A percentile compares a stretch with the other conserved stretches of the same genome.
Conservation (phyloP, 352 stramenopile species). For the Phytophthora pseudosyringae region DNA sequence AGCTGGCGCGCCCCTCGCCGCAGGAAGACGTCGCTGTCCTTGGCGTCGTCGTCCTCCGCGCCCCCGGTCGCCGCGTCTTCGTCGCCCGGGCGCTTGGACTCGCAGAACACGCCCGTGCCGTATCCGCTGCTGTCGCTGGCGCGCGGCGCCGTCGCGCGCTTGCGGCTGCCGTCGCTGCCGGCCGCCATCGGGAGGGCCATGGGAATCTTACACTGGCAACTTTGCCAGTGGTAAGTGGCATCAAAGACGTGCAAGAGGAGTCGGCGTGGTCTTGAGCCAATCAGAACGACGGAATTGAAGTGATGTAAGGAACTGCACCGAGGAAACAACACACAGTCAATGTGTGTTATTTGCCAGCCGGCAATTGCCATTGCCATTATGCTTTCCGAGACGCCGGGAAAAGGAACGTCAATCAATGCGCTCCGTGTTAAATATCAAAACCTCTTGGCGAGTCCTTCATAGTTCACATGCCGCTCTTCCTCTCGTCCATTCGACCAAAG, state of each 20-base stretch:
- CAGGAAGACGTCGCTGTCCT: conserved; percentile 38
- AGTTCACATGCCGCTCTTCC: not conserved
- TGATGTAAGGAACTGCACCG: not conserved
- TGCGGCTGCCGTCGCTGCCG: conserved; percentile 26
- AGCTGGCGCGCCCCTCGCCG: conserved; percentile 17
- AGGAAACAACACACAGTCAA: no score
- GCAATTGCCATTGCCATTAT: no score
- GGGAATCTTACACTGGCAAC: conserved; percentile 11
- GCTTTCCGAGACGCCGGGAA: no score
- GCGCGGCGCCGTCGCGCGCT: conserved; percentile 16
- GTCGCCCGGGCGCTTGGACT: conserved; percentile 23
- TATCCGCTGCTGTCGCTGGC: conserved; percentile 19
- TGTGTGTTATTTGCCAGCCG: no score
- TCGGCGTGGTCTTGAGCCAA: not conserved
- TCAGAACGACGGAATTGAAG: not conserved
- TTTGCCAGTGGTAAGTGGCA: not conserved
- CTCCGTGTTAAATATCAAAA: conserved; percentile 26
- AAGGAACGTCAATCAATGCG: not conserved
- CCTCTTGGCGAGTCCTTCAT: conserved; percentile 5
- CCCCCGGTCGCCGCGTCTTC: conserved; percentile 3
- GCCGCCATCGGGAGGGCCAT: conserved; percentile 16
- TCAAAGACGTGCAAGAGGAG: conserved; percentile 11
- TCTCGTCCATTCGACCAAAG: not conserved
- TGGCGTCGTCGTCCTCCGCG: conserved; percentile 23
- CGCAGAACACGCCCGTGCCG: conserved; percentile 33